Evolutionary conservation across 2,329 filamentous ascomycete genomes (phyloP), one percentile per base, ranked within the genome.

Genomic region (Botrytis medusae): DNA sequence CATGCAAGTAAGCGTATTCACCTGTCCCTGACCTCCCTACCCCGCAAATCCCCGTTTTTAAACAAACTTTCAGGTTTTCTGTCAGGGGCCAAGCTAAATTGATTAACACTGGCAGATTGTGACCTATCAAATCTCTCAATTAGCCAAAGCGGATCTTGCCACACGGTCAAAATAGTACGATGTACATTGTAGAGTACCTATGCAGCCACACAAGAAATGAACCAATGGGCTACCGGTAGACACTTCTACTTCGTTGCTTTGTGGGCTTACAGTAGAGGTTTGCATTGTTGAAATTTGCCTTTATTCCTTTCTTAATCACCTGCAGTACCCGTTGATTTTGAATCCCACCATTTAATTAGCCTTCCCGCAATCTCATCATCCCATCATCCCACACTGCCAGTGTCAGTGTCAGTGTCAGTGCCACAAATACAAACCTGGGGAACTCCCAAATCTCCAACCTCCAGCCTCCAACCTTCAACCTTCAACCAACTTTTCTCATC

Each of bases 51-150:
- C 34, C 37, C 67, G 59, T n/a, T n/a, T 32, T 7, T 16, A 20
- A 14, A 18, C 61, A 63, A 18, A 18, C 29, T 60, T 54, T 44
- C 67, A 60, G 34, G 48, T 69, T 69, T 57, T 60, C 42, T 57
- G 67, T 34, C 44, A 69, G 67, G 67, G 67, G 67, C 67, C 51
- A 69, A 69, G 67, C n/a, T 18, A 59, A 42, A 69, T 69, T 60
- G 51, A 69, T 60, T 69, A 34, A 34, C 4, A 44, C 20, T 60
- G 1, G 32, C 9, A 54, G 42, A 29, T 29, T 8, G n/a, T 22
- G 51, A 29, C 64, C 64, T 40, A 67, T 67, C 32, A 40, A 29
- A 4, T 18, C 42, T 64, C 42, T 7, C 18, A 25, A 4, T 65
- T 37, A 48, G 32, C 14, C 44, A 10, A 37, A 51, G 20, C 12